Conservation (phyloP, 192 early-diverging fungal genomes). For the Diversispora epigaea region DNA sequence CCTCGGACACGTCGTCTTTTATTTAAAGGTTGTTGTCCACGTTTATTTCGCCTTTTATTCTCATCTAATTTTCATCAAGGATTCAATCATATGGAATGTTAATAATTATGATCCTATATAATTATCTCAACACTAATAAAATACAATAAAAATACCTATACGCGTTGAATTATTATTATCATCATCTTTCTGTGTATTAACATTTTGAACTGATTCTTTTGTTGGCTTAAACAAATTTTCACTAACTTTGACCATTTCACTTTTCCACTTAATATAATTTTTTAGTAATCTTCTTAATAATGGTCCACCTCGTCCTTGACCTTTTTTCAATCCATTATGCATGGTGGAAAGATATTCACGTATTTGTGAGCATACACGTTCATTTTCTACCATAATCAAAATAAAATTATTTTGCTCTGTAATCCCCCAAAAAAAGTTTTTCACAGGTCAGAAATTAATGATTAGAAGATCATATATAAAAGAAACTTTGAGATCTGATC, state of each 20-base stretch:
- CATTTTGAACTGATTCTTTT: background rate
- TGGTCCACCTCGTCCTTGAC: slow-evolving; percentile 32
- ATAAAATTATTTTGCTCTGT: slow-evolving; percentile 41
- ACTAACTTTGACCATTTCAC: slow-evolving; percentile 48
- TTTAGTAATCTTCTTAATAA: slow-evolving; percentile 52
- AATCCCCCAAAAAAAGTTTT: background rate
- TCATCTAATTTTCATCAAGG: background rate
- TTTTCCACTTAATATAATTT: slow-evolving; percentile 79
- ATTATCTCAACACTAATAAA: background rate
- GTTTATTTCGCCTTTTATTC: background rate
- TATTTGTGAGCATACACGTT: slow-evolving; percentile 64
- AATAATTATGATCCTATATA: background rate
- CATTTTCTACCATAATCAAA: slow-evolving; percentile 71
- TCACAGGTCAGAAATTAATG: too few species aligned
- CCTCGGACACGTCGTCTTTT: slow-evolving; percentile 51
- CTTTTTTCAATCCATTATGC: slow-evolving; percentile 13
- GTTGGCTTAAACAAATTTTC: slow-evolving; percentile 33
- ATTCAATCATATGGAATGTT: background rate
- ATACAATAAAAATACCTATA: background rate
- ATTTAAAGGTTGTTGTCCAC: slow-evolving; percentile 41
- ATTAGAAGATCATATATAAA: too few species aligned
- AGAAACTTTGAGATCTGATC: too few species aligned
- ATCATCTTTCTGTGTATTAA: background rate
- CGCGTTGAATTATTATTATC: background rate
- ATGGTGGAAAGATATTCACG: slow-evolving; percentile 51